Base-by-base conservation (phyloP, 2,329 filamentous ascomycete species). In the Diplocarpon rosae region DNA sequence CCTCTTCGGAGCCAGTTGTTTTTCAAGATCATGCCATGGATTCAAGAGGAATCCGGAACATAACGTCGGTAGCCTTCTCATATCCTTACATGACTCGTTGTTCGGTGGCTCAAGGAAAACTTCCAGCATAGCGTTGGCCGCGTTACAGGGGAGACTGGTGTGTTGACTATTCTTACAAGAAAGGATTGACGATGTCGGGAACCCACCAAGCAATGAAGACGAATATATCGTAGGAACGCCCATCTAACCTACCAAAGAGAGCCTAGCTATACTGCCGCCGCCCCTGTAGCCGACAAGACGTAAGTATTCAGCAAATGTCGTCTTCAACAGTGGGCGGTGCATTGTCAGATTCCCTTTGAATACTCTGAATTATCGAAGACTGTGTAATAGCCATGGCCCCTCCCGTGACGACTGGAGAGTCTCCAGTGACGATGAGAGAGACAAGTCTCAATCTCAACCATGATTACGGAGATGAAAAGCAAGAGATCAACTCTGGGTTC, bases 401-500 rank as follows among this genome's bases (percentile, higher is more conserved):
- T 15, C 41, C 41, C 24, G 11, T 27, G 28, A 31, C 13, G 34
- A 29, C 13, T 13, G 13, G 15, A 17, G 32, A 30, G 13, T n/a
- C 16, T 15, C 41, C 41, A 32, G 11, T 27, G 28, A 31, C 13
- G 34, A 29, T 10, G 7, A 15, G 15, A 17, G 32, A 30, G 13
- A 44, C 33, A 28, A 44, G 45, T n/a, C 29, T 27, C 13, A 45
- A 47, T 16, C n/a, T 15, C 14, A 41, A 51, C n/a, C 31, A 47
- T 45, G 43, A 37, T 16, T 42, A 36, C 35, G 42, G 37, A 34
- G 37, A 11, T 28, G 48, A 46, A 44, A 38, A 43, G 37, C 37
- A 46, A 34, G 39, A 44, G 37, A 9, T 16, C 33, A 53, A 60
- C 47, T 49, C 55, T 41, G 63, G 66, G 51, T 62, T 59, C 48